Evolutionary conservation across 768 basidiomycete genomes (phyloP).

Genomic region (Lactarius hatsudake): DNA sequence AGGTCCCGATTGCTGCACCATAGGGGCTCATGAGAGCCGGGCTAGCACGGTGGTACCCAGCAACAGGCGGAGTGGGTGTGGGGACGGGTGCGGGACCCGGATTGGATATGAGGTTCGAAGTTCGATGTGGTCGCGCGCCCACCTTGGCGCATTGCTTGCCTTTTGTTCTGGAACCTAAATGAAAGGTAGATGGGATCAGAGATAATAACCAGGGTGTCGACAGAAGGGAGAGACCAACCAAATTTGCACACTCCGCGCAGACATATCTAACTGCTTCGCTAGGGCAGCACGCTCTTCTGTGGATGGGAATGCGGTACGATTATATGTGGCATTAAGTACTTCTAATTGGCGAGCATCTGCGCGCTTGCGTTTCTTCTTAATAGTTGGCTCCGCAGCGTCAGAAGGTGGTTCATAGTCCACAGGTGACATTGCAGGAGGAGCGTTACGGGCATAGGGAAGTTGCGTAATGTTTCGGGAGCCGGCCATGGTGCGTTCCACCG

Average conservation of each 20-base stretch:
- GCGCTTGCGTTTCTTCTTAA: slow-evolving; percentile 87
- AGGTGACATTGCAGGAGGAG: slow-evolving; percentile 29
- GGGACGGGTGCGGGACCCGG: slow-evolving; percentile 1
- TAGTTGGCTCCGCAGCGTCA: slow-evolving; percentile 51
- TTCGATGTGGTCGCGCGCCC: slow-evolving; percentile 11
- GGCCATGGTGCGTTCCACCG: slow-evolving; percentile 32
- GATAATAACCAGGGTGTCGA: not conserved
- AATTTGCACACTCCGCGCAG: slow-evolving; percentile 81
- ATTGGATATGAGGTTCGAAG: not conserved
- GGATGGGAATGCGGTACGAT: slow-evolving; percentile 81
- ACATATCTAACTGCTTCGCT: slow-evolving; percentile 78
- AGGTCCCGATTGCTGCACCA: slow-evolving; percentile 8
- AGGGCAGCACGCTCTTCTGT: slow-evolving; percentile 80
- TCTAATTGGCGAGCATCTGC: slow-evolving; percentile 79
- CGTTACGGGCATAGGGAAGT: slow-evolving; percentile 50
- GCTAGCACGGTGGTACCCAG: not conserved
- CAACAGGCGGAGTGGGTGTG: slow-evolving; percentile 1
- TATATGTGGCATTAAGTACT: slow-evolving; percentile 76
- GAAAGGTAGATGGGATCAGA: slow-evolving; percentile 3
- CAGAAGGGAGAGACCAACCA: slow-evolving; percentile 48
- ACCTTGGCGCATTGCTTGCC: slow-evolving; percentile 24
- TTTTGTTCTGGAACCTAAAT: slow-evolving; percentile 27
- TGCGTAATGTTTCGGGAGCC: slow-evolving; percentile 37
- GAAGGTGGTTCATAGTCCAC: slow-evolving; percentile 28
- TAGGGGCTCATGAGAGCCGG: slow-evolving; percentile 19